Evolutionary conservation across 768 basidiomycete genomes (phyloP), one percentile per base, ranked within the genome.

Genomic region (Lyophyllum shimeji): DNA sequence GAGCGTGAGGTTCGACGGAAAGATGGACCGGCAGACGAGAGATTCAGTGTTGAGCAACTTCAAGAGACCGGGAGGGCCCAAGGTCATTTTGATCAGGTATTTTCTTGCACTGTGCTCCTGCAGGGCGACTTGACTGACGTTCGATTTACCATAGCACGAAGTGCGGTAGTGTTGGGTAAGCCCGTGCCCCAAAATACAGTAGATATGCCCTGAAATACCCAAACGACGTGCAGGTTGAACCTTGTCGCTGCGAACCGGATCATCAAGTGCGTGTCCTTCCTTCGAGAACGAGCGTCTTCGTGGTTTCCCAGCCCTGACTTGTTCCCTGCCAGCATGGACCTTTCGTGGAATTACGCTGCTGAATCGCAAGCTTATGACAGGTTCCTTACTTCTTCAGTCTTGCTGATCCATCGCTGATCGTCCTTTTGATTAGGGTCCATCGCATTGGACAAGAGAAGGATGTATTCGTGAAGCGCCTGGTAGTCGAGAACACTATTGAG

Each of bases 311-410:
- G 23, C 17, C 24, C 39, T 44, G 7, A 29, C 52, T n/a, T 49
- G 15, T 27, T 17, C 29, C 48, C 21, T 21, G 40, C 52, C 1
- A 87, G 85, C 66, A 78, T 90, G 76, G 88, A 89, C 65, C 71
- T 89, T 17, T 84, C 84, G 24, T 89, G 87, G 87, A 88, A 87
- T 62, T 86, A 81, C 60, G 87, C 87, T 0, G 73, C 84, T 0
- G 87, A 89, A 63, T 82, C 83, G 0, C 88, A 90, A 60, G 87
- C 87, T 5, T 80, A 79, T 50, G 79, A 80, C 64, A 61, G 75
- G 69, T 70, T 46, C 31, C 49, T 34, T 12, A 21, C 15, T 18
- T 17, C 21, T 25, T 24, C 27, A 24, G 18, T 11, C 13, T 40
- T 20, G 7, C 29, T 23, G 15, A 46, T 11, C 9, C 15, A 7